Base-by-base conservation (phyloP, 306 rosid genomes). In the Alnus rubra region DNA sequence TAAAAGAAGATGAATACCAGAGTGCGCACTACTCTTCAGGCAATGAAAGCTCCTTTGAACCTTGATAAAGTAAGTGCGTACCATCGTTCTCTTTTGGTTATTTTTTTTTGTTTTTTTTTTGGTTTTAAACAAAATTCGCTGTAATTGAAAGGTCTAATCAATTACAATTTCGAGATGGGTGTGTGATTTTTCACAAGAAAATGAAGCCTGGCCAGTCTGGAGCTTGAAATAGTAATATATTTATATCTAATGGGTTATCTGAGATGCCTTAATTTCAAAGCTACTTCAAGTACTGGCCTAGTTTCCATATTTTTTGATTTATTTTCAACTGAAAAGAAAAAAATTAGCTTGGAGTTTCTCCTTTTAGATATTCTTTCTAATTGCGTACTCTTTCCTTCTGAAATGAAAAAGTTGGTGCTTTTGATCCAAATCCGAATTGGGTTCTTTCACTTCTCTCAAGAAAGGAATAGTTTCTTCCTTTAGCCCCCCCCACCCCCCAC, bases 1-100 rank as follows among this genome's bases (percentile, higher is more conserved):
- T 53, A 74, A 60, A 76, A 42, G 69, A 59, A 79, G 80, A 95
- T 91, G 97, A 88, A 87, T 85, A 58, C 86, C 84, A 84, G 86
- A 86, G 82, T 84, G 62, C 91, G 91, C 78, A 83, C 84, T 79
- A 82, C 87, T 79, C 86, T 87, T 88, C 94, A 85, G 62, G 82
- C 89, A 80, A 87, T 85, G 86, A 85, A 92, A 84, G 79, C 78
- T 65, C 77, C 88, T 87, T 79, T 87, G 54, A 83, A 82, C 74
- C 80, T 76, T 71, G 86, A 84, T 82, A 88, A 92, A 83, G 94
- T 90, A 73, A 80, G 81, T 82, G 42, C 67, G 45, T 7, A 42
- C 45, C 45, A 5, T 42, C 48, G 6, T 74, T 47, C 80, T 59
- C 6, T 63, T 63, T 62, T 10, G 9, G 58, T 67, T 69, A 37